phyloP scores from a whole-genome alignment of 495 filamentous ascomycete species.

The Neurospora sp. region DNA sequence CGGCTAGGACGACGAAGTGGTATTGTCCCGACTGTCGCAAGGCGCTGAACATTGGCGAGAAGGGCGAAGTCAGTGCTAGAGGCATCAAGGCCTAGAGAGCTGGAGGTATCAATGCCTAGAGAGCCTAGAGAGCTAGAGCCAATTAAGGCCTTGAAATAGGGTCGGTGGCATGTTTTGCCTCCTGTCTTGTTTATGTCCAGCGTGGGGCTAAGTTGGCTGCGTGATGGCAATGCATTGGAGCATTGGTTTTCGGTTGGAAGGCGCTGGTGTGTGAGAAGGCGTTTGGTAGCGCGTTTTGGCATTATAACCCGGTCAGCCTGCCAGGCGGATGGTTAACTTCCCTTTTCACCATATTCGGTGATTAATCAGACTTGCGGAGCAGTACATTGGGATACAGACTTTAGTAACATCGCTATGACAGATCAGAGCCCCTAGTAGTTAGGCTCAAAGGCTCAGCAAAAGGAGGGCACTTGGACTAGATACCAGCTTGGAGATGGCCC shows the following conservation, averaged over 20 bases:
- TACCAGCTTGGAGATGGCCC: neutral
- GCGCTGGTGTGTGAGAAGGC: neutral
- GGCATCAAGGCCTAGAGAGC: slow-evolving; percentile 38
- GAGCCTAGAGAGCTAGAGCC: slow-evolving; percentile 19
- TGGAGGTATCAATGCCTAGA: neutral
- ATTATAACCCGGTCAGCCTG: neutral
- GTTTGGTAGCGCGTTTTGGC: neutral
- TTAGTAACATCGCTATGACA: neutral
- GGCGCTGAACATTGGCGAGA: slow-evolving; percentile 51
- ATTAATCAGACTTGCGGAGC: neutral
- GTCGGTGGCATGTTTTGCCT: neutral
- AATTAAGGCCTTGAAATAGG: neutral
- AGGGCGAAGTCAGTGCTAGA: slow-evolving; percentile 44
- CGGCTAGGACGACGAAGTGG: slow-evolving; percentile 76
- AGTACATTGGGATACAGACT: neutral
- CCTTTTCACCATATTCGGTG: neutral
- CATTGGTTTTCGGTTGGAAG: neutral
- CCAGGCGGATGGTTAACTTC: neutral
- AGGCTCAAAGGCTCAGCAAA: neutral
- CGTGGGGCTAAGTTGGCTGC: neutral
- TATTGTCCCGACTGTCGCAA: slow-evolving; percentile 83
- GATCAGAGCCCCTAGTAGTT: neutral
- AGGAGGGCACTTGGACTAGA: neutral
- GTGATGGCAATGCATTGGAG: neutral
- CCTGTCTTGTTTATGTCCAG: neutral